Percentiles rank a stretch among this genome's conserved stretches.
phyloP scores from a whole-genome alignment of 208 protist genomes.

The Wallacemonas collosoma region DNA sequence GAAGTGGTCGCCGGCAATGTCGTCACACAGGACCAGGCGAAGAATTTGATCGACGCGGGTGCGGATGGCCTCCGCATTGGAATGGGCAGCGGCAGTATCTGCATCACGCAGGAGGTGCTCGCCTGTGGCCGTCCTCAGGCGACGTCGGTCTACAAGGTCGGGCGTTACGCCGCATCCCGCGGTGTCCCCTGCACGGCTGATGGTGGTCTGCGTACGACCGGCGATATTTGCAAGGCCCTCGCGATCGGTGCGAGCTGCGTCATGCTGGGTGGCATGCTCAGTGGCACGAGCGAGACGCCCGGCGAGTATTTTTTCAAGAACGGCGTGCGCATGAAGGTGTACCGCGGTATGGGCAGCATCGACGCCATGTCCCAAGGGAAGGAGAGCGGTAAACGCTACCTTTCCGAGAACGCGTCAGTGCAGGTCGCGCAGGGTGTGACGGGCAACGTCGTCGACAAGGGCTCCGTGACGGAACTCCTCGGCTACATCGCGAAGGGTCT shows the following conservation, averaged over 20 bases:
- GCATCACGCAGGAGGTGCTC: constrained; percentile 97
- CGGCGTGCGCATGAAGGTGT: constrained; percentile 94
- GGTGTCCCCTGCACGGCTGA: constrained; percentile 95
- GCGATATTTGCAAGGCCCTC: constrained; percentile 96
- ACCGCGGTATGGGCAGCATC: constrained; percentile 96
- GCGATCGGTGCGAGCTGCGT: constrained; percentile 89
- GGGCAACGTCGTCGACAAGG: constrained; percentile 93
- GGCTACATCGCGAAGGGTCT: constrained; percentile 92
- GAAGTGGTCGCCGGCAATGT: constrained; percentile 97
- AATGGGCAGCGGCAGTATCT: constrained; percentile 98
- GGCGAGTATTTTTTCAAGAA: constrained; percentile 94
- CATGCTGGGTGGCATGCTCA: constrained; percentile 93
- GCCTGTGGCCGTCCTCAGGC: constrained; percentile 96
- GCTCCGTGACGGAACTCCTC: constrained; percentile 80
- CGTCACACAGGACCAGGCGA: constrained; percentile 95
- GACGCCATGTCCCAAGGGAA: constrained; percentile 94
- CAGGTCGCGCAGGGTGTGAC: constrained; percentile 94
- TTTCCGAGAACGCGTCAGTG: constrained; percentile 89
- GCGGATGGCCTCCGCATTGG: constrained; percentile 97
- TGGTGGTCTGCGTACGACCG: constrained; percentile 92
- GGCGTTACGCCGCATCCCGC: constrained; percentile 80
- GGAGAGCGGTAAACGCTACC: constrained; percentile 88
- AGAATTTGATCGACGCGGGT: constrained; percentile 96
- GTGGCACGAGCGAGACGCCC: constrained; percentile 92
- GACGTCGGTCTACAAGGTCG: constrained; percentile 95